Evolutionary conservation across 306 rosid genomes (phyloP).

Genomic region (Malus sieversii): DNA sequence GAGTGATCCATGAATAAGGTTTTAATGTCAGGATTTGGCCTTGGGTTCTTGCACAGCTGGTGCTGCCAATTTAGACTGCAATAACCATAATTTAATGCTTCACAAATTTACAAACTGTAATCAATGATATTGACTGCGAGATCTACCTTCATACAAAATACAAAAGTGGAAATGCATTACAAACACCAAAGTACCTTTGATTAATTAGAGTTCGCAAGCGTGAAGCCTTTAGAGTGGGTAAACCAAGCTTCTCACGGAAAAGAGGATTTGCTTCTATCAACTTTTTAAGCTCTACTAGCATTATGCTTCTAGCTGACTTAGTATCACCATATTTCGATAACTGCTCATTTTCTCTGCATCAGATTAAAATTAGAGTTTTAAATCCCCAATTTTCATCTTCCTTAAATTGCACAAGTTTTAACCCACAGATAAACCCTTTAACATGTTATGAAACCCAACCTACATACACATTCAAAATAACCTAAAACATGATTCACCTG

Average conservation of each 20-base stretch:
- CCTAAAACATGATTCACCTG: background rate
- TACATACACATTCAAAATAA: background rate
- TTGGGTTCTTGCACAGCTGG: conserved; percentile 22
- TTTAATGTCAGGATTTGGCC: conserved; percentile 24
- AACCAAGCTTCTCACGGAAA: conserved; percentile 19
- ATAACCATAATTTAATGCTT: background rate
- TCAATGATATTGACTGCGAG: background rate
- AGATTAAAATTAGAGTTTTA: background rate
- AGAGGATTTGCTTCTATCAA: conserved; percentile 21
- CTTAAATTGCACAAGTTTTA: background rate
- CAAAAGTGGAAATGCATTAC: background rate
- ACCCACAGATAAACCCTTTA: background rate
- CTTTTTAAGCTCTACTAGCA: conserved; percentile 18
- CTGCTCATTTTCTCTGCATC: conserved; percentile 23
- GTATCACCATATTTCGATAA: conserved; percentile 22
- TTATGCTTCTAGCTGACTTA: conserved; percentile 14
- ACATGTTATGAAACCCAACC: background rate
- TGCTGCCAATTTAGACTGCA: conserved; percentile 26
- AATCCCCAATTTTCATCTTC: background rate
- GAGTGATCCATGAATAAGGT: conserved; percentile 20
- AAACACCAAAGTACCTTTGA: conserved; percentile 14
- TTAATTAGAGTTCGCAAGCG: conserved; percentile 18
- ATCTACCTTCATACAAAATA: background rate
- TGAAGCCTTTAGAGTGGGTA: conserved; percentile 15
- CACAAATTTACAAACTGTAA: background rate